Base-by-base conservation (phyloP, 495 filamentous ascomycete genomes). In the Aspergillus panamensis region DNA sequence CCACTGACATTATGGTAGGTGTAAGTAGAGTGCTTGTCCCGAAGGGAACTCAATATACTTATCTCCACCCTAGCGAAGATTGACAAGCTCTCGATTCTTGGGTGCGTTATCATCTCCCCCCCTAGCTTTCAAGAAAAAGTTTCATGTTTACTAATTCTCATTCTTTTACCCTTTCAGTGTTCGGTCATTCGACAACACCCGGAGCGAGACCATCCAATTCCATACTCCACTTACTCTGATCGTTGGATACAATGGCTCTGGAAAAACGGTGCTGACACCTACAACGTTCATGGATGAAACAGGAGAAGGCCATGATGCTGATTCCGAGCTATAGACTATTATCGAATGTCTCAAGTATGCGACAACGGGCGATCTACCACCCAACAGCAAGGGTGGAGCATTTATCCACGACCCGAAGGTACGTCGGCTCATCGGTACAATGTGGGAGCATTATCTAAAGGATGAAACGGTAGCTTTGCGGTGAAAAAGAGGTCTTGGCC, bases 281-380 rank as follows among this genome's bases (percentile, higher is more conserved):
- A 14, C 19, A 29, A 12, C 14, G 42, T 48, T 8, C 0, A 16
- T 29, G 5, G 13, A 30, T 10, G 3, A 1, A 45, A 20, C 9
- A 10, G 42, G 42, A 1, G 19, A 4, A 19, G 17, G 45, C 21
- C 14, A 12, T 8, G 19, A 25, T 8, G 8, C 37, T 49, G 14
- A 57, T 32, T 9, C 17, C 8, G 29, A 40, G 3, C 14, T 49
- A 9, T 61, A 87, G 83, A 97, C 95, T 45, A 96, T 98, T 69
- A 97, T 98, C 74, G 94, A 98, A 71, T 96, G 94, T 68, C 91
- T 98, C 63, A 97, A 97, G 69, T 98, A 96, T 87, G 92, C 88
- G 44, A 96, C 95, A 32, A 97, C 92, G 12, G 94, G 94, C 51
- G 88, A 96, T 59, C 80, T 96, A 2, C 94, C 94, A 21, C 92